Conservation (phyloP, 768 basidiomycete genomes). For the Sarcodon aspratus region DNA sequence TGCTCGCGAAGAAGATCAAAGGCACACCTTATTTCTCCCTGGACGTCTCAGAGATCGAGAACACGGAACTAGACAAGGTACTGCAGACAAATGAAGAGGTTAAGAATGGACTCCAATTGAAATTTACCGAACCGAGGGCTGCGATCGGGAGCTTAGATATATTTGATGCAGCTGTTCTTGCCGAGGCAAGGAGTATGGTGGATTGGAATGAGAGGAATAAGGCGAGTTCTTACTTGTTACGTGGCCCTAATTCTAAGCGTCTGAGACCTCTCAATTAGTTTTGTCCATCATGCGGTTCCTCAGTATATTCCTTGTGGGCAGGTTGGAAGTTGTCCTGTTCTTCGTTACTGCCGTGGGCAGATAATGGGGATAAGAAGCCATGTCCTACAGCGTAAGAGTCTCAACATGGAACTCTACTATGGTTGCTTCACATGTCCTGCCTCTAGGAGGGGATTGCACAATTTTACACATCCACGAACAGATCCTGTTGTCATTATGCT, state of each 20-base stretch:
- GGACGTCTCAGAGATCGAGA: constrained; percentile 49
- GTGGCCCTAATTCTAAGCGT: background rate
- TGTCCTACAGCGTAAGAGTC: constrained; percentile 54
- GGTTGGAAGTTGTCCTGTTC: constrained; percentile 91
- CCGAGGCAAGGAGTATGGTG: constrained; percentile 66
- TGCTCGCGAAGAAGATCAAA: constrained; percentile 44
- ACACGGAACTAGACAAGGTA: constrained; percentile 30
- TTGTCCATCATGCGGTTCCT: constrained; percentile 80
- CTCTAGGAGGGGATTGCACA: constrained; percentile 71
- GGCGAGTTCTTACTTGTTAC: constrained; percentile 25
- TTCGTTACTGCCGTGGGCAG: constrained; percentile 64
- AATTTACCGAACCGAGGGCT: constrained; percentile 58
- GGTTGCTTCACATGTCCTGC: constrained; percentile 1
- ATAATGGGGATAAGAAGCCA: constrained; percentile 48
- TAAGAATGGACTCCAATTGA: constrained; percentile 27
- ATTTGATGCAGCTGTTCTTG: constrained; percentile 68
- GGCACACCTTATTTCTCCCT: constrained; percentile 85
- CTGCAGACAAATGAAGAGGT: constrained; percentile 25
- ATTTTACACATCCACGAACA: constrained; percentile 74
- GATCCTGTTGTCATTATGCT: constrained; percentile 91
- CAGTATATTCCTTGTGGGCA: constrained; percentile 80
- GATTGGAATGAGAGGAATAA: constrained; percentile 94
- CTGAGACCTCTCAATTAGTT: constrained; percentile 37
- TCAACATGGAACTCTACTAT: background rate
- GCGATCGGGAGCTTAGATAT: constrained; percentile 43